Evolutionary conservation across 768 basidiomycete genomes (phyloP).

Genomic region (Tremella mesenterica): DNA sequence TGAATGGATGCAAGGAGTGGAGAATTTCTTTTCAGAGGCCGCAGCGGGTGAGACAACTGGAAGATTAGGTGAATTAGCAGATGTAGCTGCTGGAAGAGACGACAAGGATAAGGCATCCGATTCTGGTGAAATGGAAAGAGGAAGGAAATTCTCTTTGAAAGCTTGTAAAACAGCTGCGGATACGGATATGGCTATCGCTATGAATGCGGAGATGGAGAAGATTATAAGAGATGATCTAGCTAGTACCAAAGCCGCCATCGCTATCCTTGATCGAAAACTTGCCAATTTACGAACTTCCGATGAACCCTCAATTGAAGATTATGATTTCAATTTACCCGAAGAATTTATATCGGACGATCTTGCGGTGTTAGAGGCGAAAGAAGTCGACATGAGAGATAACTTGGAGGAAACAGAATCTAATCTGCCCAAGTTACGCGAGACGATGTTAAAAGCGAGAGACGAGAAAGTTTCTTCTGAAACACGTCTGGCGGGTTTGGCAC

Average conservation of each 20-base stretch:
- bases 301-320: not conserved
- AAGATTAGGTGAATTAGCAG: slow-evolving; percentile 33
- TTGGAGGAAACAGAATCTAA: not conserved
- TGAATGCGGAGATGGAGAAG: slow-evolving; percentile 33
- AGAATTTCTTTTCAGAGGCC: slow-evolving; percentile 21
- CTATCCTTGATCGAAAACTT: slow-evolving; percentile 14
- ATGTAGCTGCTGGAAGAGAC: slow-evolving; percentile 21
- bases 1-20: slow-evolving; percentile 30
- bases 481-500: slow-evolving; percentile 12
- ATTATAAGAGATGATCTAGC: slow-evolving; percentile 31
- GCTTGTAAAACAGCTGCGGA: slow-evolving; percentile 10
- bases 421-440: slow-evolving; percentile 7
- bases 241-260: slow-evolving; percentile 23
- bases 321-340: slow-evolving; percentile 2
- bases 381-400: not conserved
- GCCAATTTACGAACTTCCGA: slow-evolving; percentile 6
- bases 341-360: slow-evolving; percentile 4
- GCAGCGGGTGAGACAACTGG: slow-evolving; percentile 21
- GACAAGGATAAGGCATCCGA: not conserved
- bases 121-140: not conserved
- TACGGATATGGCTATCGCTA: slow-evolving; percentile 20
- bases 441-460: slow-evolving; percentile 10
- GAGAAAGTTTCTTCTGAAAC: slow-evolving; percentile 20
- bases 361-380: not conserved
- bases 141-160: not conserved